Evolutionary conservation across 1,284 basidiomycete genomes (phyloP), one percentile per base, ranked within the genome.

Genomic region (Ustanciosporium gigantosporum): DNA sequence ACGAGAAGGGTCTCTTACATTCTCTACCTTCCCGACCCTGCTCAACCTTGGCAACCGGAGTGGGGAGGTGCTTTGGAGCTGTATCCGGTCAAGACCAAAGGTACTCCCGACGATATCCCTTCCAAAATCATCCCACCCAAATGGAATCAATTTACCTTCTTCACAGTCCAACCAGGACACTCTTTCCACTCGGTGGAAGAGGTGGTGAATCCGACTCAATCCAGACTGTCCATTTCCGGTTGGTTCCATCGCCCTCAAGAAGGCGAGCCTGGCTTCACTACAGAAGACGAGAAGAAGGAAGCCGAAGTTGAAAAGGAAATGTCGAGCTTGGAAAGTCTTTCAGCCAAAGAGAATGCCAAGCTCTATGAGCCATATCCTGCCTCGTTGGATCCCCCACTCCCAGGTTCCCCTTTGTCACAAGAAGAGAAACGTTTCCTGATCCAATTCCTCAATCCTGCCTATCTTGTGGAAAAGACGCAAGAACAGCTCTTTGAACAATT

Each of bases 131-230:
- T 76, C 32, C 74, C 75, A 8, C 73, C 73, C 15, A 68, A 87
- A 66, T 97, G 93, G 91, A 95, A 96, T 73, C 93, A 97, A 68
- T 93, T 96, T 73, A 86, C 95, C 31, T 91, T 97, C 79, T 98
- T 98, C 78, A 88, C 88, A 88, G 81, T 91, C 81, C 82, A 84
- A 66, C 84, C 84, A 0, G 90, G 94, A 0, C 83, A 85, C 77
- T 96, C 91, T 72, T 97, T 97, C 81, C 94, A 98, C 79, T 90
- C 91, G 1, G 94, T 98, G 6, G 90, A 97, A 75, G 94, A 98
- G 78, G 94, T 97, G 19, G 69, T 70, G 19, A 62, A 70, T 32
- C 74, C 74, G 3, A 47, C 66, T 4, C 57, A 66, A 37, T 56
- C 50, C 15, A 44, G 75, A 3, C 80, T 97, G 57, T 91, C 90